A percentile compares a stretch with the other conserved stretches of the same genome.
Conservation (phyloP, 768 basidiomycete genomes). For the Pulveroboletus sp. region DNA sequence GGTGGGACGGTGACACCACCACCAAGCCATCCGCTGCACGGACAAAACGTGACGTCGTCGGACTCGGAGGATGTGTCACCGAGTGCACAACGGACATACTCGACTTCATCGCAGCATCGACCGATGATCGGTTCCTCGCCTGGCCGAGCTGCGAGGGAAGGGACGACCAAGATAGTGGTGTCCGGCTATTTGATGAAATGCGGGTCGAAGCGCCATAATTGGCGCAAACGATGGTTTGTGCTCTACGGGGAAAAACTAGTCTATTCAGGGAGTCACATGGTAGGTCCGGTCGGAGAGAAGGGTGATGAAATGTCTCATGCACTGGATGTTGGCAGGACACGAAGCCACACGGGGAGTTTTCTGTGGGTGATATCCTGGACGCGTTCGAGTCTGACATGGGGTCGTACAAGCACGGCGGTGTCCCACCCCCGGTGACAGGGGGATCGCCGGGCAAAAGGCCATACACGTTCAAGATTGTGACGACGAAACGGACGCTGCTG, state of each 20-base stretch:
- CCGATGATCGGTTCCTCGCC: conserved; percentile 43
- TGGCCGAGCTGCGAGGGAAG: conserved; percentile 47
- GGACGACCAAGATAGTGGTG: conserved; percentile 69
- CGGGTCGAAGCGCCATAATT: conserved; percentile 87
- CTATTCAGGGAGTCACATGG: conserved; percentile 95
- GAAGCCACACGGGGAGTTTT: conserved; percentile 83
- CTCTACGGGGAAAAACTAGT: conserved; percentile 84
- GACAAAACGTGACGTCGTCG: conserved; percentile 63
- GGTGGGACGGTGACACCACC: conserved; percentile 41
- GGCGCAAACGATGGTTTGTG: conserved; percentile 98
- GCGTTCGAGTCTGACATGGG: conserved; percentile 84
- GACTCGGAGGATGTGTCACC: conserved; percentile 75
- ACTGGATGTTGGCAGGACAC: conserved; percentile 61
- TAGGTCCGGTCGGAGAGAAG: conserved; percentile 38
- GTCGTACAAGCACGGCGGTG: conserved; percentile 46
- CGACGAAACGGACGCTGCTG: conserved; percentile 85
- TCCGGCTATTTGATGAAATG: conserved; percentile 97
- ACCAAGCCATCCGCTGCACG: conserved; percentile 41
- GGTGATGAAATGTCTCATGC: neutral
- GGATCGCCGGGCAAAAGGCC: conserved; percentile 36
- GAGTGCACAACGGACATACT: conserved; percentile 39
- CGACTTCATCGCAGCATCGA: conserved; percentile 45
- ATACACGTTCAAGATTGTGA: conserved; percentile 93
- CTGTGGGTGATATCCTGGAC: conserved; percentile 83
- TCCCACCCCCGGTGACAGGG: conserved; percentile 32